Conservation (phyloP, 192 early-diverging fungal genomes). For the Chytriomyces confervae region DNA sequence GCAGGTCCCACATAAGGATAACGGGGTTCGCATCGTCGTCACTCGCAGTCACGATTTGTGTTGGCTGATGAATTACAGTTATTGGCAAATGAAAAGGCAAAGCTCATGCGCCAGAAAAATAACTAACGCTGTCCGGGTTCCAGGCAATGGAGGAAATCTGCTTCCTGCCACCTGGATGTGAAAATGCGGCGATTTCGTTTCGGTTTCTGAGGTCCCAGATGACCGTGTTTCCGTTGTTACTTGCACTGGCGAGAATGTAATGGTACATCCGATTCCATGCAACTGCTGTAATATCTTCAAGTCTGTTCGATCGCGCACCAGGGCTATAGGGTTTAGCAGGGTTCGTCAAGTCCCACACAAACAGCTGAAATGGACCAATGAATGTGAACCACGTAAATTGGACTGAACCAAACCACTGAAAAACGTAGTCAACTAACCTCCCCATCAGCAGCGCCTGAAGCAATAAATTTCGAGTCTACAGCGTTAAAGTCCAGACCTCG, state of each 20-base stretch:
- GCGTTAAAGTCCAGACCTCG: conserved; percentile 93
- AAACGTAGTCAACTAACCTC: conserved; percentile 67
- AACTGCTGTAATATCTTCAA: conserved; percentile 88
- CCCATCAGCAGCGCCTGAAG: conserved; percentile 86
- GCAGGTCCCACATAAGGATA: conserved; percentile 93
- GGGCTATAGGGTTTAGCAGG: conserved; percentile 85
- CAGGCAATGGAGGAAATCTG: conserved; percentile 85
- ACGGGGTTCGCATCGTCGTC: conserved; percentile 91
- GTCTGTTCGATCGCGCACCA: conserved; percentile 77
- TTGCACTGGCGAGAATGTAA: conserved; percentile 92
- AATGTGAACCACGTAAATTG: neutral
- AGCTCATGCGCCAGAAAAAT: conserved; percentile 20
- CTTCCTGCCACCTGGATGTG: conserved; percentile 67
- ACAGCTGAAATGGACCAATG: conserved; percentile 60
- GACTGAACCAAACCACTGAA: neutral
- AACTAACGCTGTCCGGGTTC: conserved; percentile 76
- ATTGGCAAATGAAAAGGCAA: conserved; percentile 11
- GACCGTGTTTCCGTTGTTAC: conserved; percentile 89
- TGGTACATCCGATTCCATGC: conserved; percentile 92
- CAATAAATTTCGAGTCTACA: conserved; percentile 82
- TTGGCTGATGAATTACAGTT: conserved; percentile 62
- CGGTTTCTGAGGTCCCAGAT: conserved; percentile 94
- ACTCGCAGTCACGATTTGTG: conserved; percentile 90
- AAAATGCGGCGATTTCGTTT: conserved; percentile 83
- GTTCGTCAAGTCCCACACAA: conserved; percentile 94